Conservation (phyloP, 306 rosid genomes). For the Amphicarpaea edgeworthii region DNA sequence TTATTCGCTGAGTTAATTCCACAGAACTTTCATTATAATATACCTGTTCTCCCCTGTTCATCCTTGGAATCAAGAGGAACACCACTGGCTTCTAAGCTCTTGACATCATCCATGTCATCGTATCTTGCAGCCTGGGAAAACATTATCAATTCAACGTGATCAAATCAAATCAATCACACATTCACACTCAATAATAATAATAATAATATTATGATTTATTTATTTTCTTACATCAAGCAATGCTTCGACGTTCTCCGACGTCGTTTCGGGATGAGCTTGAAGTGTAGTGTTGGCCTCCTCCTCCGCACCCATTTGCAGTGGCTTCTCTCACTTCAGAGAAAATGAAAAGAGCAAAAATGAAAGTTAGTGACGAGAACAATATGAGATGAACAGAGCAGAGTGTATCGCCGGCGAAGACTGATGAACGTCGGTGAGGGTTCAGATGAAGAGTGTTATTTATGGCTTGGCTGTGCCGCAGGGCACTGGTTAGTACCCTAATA, state of each 20-base stretch:
- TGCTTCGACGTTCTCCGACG: constrained; percentile 58
- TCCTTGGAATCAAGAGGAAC: constrained; percentile 81
- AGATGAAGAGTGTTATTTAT: no score
- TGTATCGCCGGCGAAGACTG: no score
- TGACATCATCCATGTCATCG: constrained; percentile 69
- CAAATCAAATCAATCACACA: not conserved
- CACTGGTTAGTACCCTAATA: no score
- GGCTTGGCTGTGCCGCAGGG: no score
- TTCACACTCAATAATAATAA: not conserved
- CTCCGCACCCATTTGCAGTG: constrained; percentile 52
- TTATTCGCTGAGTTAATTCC: not conserved
- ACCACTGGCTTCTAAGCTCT: constrained; percentile 60
- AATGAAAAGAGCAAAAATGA: no score
- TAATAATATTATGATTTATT: no score
- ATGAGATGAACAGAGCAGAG: no score
- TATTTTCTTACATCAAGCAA: constrained; percentile 58
- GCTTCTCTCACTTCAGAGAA: not conserved
- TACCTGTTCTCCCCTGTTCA: constrained; percentile 78
- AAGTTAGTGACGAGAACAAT: no score
- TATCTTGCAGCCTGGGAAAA: constrained; percentile 78
- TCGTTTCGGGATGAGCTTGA: constrained; percentile 34
- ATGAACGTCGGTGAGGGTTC: no score
- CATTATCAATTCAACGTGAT: no score
- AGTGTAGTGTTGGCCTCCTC: constrained; percentile 45
- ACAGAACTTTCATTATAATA: not conserved